These are phyloP conservation scores for Hsuehochloa calcarea DNA, from an alignment of 176 grass and related monocot genomes.

Conservation along the genomic window DNA sequence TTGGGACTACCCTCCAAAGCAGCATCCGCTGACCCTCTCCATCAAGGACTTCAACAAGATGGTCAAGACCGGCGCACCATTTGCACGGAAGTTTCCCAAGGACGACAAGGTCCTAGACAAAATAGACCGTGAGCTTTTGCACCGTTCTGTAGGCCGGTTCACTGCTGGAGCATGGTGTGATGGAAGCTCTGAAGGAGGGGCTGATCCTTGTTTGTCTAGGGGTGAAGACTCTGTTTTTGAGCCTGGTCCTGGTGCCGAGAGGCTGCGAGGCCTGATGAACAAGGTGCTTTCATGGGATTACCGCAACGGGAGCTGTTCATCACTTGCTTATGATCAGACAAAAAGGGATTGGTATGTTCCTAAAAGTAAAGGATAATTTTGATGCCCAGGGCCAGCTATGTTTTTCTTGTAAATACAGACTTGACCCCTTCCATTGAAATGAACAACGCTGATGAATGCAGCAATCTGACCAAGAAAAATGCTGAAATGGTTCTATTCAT, in stretches of 20 bases:
- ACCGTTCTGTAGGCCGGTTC: constrained; percentile 56
- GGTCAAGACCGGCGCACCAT: constrained; percentile 70
- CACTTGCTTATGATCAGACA: constrained; percentile 70
- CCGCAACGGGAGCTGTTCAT: constrained; percentile 72
- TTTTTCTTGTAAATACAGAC: constrained; percentile 37
- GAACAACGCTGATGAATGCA: constrained; percentile 19
- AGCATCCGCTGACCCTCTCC: constrained; percentile 73
- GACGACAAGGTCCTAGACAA: constrained; percentile 76
- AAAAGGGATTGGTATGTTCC: constrained; percentile 71
- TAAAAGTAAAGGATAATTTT: constrained; percentile 28
- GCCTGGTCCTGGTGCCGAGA: constrained; percentile 63
- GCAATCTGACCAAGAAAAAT: constrained; percentile 33
- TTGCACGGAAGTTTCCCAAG: constrained; percentile 87
- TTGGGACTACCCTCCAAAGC: constrained; percentile 88
- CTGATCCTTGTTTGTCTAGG: constrained; percentile 58
- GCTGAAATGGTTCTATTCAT: neutral
- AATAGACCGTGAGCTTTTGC: constrained; percentile 75
- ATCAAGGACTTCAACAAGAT: constrained; percentile 73
- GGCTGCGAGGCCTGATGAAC: constrained; percentile 66
- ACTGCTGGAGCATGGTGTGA: constrained; percentile 83
- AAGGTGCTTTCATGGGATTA: constrained; percentile 66
- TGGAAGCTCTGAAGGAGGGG: constrained; percentile 44
- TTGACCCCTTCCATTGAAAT: constrained; percentile 33
- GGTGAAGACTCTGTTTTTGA: constrained; percentile 57
- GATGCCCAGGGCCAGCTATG: neutral